A percentile compares a stretch with the other conserved stretches of the same genome.
Conservation (phyloP, 495 filamentous ascomycete genomes). For the Massariosphaeria phaeospora region DNA sequence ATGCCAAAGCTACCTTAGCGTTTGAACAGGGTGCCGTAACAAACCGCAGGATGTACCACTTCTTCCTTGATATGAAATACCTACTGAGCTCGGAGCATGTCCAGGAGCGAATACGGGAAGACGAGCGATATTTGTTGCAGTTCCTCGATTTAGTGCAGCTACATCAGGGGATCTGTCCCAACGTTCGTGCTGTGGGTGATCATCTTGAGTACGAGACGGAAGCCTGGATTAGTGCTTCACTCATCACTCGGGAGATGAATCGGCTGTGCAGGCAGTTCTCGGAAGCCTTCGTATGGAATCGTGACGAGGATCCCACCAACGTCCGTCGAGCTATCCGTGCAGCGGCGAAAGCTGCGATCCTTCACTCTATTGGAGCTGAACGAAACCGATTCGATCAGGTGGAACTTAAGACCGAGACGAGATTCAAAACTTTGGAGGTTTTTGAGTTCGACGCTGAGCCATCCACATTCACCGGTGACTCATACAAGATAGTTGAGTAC, state of each 20-base stretch:
- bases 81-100: conserved; percentile 83
- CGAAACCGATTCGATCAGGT: conserved; percentile 77
- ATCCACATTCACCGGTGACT: conserved; percentile 21
- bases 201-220: conserved; percentile 98
- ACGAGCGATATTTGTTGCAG: conserved; percentile 83
- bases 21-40: conserved; percentile 91
- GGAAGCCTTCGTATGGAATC: conserved; percentile 69
- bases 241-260: conserved; percentile 93
- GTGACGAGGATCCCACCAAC: conserved; percentile 50
- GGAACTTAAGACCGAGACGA: conserved; percentile 78
- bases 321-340: conserved; percentile 69
- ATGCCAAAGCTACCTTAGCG: conserved; percentile 74
- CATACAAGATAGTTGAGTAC: conserved; percentile 72
- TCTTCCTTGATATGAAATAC: conserved; percentile 88
- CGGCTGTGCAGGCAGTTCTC: conserved; percentile 81
- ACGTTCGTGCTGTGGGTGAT: conserved; percentile 82
- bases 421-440: conserved; percentile 68
- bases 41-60: conserved; percentile 92
- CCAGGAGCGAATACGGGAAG: conserved; percentile 70
- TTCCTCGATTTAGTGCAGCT: conserved; percentile 94
- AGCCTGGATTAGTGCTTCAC: conserved; percentile 91
- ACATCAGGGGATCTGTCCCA: conserved; percentile 94
- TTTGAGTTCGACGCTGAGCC: conserved; percentile 72
- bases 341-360: conserved; percentile 69
- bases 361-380: conserved; percentile 85